Percentiles rank a stretch among this genome's conserved stretches.
These are phyloP conservation scores for Pseudogymnoascus sp. DNA, from an alignment of 2,329 filamentous ascomycete genomes.

Conservation along the genomic window DNA sequence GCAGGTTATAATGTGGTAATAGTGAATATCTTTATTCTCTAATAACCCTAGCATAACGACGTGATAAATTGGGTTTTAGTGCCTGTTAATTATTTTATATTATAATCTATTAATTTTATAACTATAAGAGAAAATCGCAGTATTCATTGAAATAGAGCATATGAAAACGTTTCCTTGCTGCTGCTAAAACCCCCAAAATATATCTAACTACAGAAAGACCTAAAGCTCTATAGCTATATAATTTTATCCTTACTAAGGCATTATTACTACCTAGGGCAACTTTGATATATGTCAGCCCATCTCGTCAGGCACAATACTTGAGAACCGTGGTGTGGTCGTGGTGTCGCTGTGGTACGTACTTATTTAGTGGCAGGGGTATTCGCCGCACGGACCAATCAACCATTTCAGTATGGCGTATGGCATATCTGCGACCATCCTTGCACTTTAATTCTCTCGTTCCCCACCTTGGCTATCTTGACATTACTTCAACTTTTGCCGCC, in stretches of 20 bases:
- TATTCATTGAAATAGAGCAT: neutral
- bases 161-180: no score
- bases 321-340: neutral
- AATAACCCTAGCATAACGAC: neutral
- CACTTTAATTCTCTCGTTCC: slow-evolving; percentile 3
- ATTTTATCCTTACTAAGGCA: neutral
- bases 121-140: neutral
- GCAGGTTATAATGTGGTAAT: neutral
- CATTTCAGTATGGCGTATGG: neutral
- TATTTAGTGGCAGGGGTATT: neutral
- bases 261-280: neutral
- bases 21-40: neutral
- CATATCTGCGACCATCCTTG: neutral
- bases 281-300: neutral
- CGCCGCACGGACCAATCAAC: neutral
- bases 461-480: slow-evolving; percentile 1
- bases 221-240: neutral
- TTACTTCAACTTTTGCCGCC: neutral
- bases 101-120: neutral
- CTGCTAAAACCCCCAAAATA: neutral
- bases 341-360: neutral
- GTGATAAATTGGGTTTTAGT: neutral
- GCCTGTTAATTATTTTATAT: neutral
- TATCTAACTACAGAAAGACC: neutral
- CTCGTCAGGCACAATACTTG: neutral